These are phyloP conservation scores for Fusarium sp. DNA, from an alignment of 2,329 filamentous ascomycete genomes.

Conservation along the genomic window DNA sequence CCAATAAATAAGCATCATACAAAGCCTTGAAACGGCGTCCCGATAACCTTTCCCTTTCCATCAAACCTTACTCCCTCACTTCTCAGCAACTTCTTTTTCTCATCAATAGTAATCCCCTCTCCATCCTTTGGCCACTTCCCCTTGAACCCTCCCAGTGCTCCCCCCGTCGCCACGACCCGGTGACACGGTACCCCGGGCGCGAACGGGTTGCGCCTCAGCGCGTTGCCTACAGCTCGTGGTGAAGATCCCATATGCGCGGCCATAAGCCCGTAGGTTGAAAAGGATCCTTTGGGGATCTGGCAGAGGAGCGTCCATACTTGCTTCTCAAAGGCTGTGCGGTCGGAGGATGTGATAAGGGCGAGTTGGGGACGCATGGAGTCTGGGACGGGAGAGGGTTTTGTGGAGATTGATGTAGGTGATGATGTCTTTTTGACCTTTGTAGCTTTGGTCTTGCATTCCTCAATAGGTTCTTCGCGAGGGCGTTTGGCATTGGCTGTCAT, in stretches of 20 bases:
- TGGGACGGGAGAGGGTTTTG: slow-evolving; percentile 12
- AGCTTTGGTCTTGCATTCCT: slow-evolving; percentile 25
- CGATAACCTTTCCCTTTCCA: slow-evolving; percentile 68
- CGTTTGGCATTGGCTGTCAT: slow-evolving; percentile 36
- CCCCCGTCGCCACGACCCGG: slow-evolving; percentile 80
- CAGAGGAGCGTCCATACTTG: slow-evolving; percentile 78
- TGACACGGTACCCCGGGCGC: slow-evolving; percentile 87
- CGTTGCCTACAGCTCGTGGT: slow-evolving; percentile 82
- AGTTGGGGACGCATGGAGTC: slow-evolving; percentile 54
- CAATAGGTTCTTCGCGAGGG: slow-evolving; percentile 29
- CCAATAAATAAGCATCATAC: slow-evolving; percentile 11
- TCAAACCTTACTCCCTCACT: slow-evolving; percentile 75
- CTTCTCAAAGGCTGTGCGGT: slow-evolving; percentile 68
- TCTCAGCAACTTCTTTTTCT: slow-evolving; percentile 72
- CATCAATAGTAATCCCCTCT: slow-evolving; percentile 71
- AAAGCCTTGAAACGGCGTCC: slow-evolving; percentile 59
- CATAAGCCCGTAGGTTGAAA: slow-evolving; percentile 83
- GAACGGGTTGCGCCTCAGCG: slow-evolving; percentile 83
- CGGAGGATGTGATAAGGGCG: slow-evolving; percentile 57
- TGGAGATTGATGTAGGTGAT: neutral
- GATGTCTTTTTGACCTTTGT: slow-evolving; percentile 19
- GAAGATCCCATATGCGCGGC: slow-evolving; percentile 76
- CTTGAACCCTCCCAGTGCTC: slow-evolving; percentile 78
- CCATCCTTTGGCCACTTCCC: slow-evolving; percentile 73
- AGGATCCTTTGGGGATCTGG: slow-evolving; percentile 79